Evolutionary conservation across 2,329 filamentous ascomycete species (phyloP), one percentile per base, ranked within the genome.

Genomic region (Cladophialophora yegresii): DNA sequence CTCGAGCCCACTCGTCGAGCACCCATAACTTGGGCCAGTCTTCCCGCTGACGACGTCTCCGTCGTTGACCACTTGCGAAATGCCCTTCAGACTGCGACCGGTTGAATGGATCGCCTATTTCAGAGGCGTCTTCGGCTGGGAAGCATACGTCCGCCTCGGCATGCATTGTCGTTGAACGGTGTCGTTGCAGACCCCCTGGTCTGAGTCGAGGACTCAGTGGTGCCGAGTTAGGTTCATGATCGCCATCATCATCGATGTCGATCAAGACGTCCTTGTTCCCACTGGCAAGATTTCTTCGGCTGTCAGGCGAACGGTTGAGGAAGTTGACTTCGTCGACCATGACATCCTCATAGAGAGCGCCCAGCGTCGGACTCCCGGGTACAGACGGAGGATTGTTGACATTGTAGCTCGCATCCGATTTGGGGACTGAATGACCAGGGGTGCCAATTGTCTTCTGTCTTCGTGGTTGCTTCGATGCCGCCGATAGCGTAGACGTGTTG

Each of bases 111-210:
- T 96, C 92, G 33, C 84, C 92, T 54, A 95, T 81, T 71, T 96
- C 92, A 0, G 91, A 95, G 77, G 92, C 83, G 4, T 83, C 87
- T 61, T 90, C 88, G 5, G 87, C 87, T 0, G 93, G 93, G 72
- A 96, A 97, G 79, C 95, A 97, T 0, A 98, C 93, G 77, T 98
- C 95, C 69, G 90, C 90, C 72, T 95, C 87, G 0, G 88, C 90
- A 10, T 88, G 83, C 12, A 89, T 76, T 12, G 83, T 82, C 69
- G 87, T 83, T 4, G 85, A 87, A 62, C 84, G 82, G 43, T 67
- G 65, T 33, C 70, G 58, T 32, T 63, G 62, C 9, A 68, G 32
- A 45, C 68, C 72, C 75, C 71, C 71, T 64, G 79, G 72, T 22
- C 76, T 75, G 45, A 75, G 71, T 13, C 74, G 71, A 12, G 75